These are phyloP conservation scores for Kalmusia sp. DNA, from an alignment of 2,329 filamentous ascomycete species.

Conservation along the genomic window DNA sequence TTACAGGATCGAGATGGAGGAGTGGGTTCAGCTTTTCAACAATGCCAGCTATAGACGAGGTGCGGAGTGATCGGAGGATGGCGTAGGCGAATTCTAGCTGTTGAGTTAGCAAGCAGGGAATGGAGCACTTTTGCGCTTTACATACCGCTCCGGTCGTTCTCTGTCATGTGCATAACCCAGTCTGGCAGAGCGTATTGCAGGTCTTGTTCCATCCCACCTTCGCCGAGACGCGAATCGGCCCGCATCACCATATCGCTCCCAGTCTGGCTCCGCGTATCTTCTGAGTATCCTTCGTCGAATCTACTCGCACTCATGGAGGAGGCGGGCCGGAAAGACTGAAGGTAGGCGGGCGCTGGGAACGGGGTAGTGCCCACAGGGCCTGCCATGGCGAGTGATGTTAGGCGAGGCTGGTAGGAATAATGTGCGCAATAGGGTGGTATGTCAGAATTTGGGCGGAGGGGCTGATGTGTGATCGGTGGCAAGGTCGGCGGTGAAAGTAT, in stretches of 20 bases:
- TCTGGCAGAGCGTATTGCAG: conserved; percentile 55
- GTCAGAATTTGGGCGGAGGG: too few relatives aligned
- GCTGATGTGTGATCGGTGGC: too few relatives aligned
- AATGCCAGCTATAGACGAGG: conserved; percentile 78
- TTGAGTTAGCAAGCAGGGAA: background rate
- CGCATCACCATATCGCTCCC: conserved; percentile 51
- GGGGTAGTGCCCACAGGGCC: conserved; percentile 30
- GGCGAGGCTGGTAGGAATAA: background rate
- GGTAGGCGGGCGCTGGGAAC: conserved; percentile 42
- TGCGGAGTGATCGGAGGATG: conserved; percentile 79
- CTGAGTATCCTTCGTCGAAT: conserved; percentile 87
- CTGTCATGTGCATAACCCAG: conserved; percentile 62
- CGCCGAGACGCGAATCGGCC: conserved; percentile 41
- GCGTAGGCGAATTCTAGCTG: conserved; percentile 79
- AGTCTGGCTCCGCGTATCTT: conserved; percentile 66
- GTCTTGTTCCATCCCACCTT: conserved; percentile 42
- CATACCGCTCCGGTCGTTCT: conserved; percentile 63
- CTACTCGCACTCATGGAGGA: conserved; percentile 46
- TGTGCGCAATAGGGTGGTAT: too few relatives aligned
- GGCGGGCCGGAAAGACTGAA: conserved; percentile 44
- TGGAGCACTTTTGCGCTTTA: background rate
- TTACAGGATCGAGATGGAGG: conserved; percentile 91
- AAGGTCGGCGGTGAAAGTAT: too few relatives aligned
- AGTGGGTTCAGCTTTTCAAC: conserved; percentile 81
- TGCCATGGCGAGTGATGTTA: conserved; percentile 37